Conservation (phyloP, 129 eudicot genomes). For the Smallanthus sonchifolius region DNA sequence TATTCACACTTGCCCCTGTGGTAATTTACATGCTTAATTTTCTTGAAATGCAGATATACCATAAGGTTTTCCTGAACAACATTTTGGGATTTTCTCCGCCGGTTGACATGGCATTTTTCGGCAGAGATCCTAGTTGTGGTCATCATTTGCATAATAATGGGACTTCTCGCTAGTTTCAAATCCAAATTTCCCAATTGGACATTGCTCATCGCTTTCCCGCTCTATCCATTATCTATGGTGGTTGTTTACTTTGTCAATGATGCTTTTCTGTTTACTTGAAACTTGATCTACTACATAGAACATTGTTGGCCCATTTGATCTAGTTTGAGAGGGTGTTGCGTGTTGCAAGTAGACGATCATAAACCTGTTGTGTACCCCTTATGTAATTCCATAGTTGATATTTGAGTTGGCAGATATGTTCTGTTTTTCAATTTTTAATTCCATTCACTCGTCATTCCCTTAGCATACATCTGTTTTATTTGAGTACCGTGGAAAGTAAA, state of each 20-base stretch:
- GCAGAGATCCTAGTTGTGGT: conserved; percentile 52
- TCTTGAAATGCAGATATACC: conserved; percentile 52
- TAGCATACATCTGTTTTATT: not conserved
- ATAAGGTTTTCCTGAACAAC: conserved; percentile 74
- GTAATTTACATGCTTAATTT: not conserved
- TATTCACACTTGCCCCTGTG: not conserved
- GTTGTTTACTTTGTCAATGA: conserved; percentile 43
- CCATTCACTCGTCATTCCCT: not conserved
- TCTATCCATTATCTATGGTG: conserved; percentile 63
- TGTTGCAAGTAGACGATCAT: not conserved
- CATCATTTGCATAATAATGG: conserved; percentile 41
- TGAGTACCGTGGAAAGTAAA: too few species aligned
- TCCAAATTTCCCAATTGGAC: conserved; percentile 62
- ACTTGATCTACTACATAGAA: not conserved
- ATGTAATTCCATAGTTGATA: not conserved
- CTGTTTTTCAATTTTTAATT: not conserved
- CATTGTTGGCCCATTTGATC: not conserved
- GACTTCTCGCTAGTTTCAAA: conserved; percentile 43
- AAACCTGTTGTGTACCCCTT: not conserved
- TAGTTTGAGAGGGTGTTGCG: not conserved
- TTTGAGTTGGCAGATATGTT: not conserved
- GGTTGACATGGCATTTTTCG: conserved; percentile 60
- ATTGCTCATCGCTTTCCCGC: conserved; percentile 44
- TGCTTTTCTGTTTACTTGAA: conserved; percentile 10
- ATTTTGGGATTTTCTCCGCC: conserved; percentile 50